Base-by-base conservation (phyloP, 2,329 filamentous ascomycete genomes). In the Sclerotinia trifoliorum region DNA sequence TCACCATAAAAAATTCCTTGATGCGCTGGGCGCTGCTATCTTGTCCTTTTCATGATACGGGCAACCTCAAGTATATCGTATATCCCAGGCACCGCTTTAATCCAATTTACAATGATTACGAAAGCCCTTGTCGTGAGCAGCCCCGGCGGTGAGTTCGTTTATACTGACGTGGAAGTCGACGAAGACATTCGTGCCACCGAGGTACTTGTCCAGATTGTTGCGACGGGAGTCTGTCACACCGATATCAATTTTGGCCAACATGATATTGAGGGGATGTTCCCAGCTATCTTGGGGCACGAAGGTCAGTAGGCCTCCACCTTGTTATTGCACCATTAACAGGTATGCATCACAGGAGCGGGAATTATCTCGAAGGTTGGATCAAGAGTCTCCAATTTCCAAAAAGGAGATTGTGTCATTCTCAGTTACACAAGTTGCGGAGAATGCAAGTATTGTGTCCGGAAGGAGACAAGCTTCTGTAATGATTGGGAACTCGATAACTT, bases 171-270 rank as follows among this genome's bases (percentile, higher is more conserved):
- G n/a, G 39, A 57, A 32, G 70, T 73, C 4, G 68, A 73, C 32
- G 69, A 72, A 3, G 39, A 70, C 13, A 52, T 73, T 32, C 68
- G 65, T 42, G 69, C 69, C 11, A 71, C 77, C 62, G 78, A 80
- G 69, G 74, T 78, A 1, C 70, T 80, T 2, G 73, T 80, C 19
- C 74, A 78, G 62, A 79, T 80, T 71, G 78, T 76, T 67, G 77
- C 75, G 35, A 77, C 78, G 0, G 78, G 78, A 1, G 65, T 80
- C 24, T 79, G 78, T 58, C 72, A 73, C 46, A 74, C 73, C 8
- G 72, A 73, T 55, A 55, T 73, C 35, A 72, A 67, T 52, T 73
- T 74, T 35, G 24, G 67, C 6, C 68, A 70, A 26, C 69, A 73
- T 55, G 55, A 61, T 26, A 67, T 72, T 2, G 66, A 67, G 5